Evolutionary conservation across 495 filamentous ascomycete genomes (phyloP), one percentile per base, ranked within the genome.

Genomic region (Terfezia claveryi): DNA sequence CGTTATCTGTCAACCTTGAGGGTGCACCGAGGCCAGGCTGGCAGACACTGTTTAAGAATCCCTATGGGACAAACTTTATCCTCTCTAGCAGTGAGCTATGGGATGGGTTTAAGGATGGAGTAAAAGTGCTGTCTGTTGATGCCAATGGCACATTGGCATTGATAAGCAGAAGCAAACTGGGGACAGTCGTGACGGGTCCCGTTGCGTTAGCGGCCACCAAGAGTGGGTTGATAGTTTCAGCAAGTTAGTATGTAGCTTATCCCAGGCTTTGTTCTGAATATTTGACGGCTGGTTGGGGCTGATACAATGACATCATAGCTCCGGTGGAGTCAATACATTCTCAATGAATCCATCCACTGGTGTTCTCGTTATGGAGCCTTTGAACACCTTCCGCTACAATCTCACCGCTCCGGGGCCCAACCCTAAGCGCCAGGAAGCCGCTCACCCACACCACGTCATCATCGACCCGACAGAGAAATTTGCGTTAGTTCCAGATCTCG

Each of bases 381-480:
- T 74, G 23, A 70, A 80, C 58, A 69, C 66, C 54, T 71, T 76
- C 57, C 70, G 64, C 37, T 85, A 72, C 70, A 23, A 61, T 77
- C 54, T 58, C 68, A 12, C 41, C 17, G 56, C 60, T 7, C 73
- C 76, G 0, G 75, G 74, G n/a, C 58, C 73, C 50, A 60, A 70
- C 36, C 68, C 75, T 6, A 57, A 54, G 4, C 76, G 78, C 23
- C 82, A 86, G 69, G 73, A 79, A 8, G 68, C 70, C 4, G 70
- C 83, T n/a, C 82, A 82, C 61, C 81, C 82, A 10, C 84, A 89
- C 59, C 68, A 82, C 54, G 76, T 74, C 36, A 60, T 85, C 58
- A 63, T 86, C 23, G 83, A 89, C 62, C 83, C 83, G 14, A 80
- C 79, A 0, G 76, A 72, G 0, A 61, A 69, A 23, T 87, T 77